These are phyloP conservation scores for Cystofilobasidium capitatum DNA, from an alignment of 768 basidiomycete genomes.

Conservation along the genomic window DNA sequence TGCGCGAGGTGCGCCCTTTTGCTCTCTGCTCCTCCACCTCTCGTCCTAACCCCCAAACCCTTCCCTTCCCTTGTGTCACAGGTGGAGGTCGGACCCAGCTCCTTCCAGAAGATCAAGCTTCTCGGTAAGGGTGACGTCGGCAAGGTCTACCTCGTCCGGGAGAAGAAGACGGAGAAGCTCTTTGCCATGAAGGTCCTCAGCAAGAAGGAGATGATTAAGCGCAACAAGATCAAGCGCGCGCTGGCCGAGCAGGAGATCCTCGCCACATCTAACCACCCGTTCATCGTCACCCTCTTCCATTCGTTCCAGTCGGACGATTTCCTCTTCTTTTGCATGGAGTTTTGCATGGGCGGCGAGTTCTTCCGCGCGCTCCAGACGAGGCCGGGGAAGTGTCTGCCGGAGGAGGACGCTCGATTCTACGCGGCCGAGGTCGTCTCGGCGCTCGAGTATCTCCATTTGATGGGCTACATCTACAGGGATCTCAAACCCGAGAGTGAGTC, in stretches of 20 bases:
- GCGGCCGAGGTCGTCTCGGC: constrained; percentile 97
- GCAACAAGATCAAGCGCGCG: constrained; percentile 98
- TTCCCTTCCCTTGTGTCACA: constrained; percentile 34
- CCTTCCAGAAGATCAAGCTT: constrained; percentile 93
- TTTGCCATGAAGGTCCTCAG: constrained; percentile 99
- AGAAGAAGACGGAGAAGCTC: constrained; percentile 92
- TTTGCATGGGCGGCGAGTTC: constrained; percentile 99
- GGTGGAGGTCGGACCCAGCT: constrained; percentile 89
- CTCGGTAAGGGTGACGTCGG: constrained; percentile 99
- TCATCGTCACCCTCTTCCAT: constrained; percentile 98
- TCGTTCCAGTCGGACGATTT: constrained; percentile 98
- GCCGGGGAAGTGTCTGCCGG: constrained; percentile 91
- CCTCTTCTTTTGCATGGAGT: constrained; percentile 78
- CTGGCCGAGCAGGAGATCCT: constrained; percentile 98
- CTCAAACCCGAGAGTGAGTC: constrained; percentile 97
- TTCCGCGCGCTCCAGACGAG: constrained; percentile 93
- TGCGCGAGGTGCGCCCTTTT: constrained; percentile 53
- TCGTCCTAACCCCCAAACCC: background rate
- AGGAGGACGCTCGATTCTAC: constrained; percentile 93
- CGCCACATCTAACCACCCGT: constrained; percentile 96
- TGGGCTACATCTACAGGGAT: constrained; percentile 99
- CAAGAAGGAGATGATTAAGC: constrained; percentile 99
- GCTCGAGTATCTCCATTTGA: constrained; percentile 94
- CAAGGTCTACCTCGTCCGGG: constrained; percentile 92
- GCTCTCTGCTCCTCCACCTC: background rate